Percentiles rank a stretch among this genome's conserved stretches.
These are phyloP conservation scores for Verticillium isaacii DNA, from an alignment of 2,329 filamentous ascomycete species.

Conservation along the genomic window DNA sequence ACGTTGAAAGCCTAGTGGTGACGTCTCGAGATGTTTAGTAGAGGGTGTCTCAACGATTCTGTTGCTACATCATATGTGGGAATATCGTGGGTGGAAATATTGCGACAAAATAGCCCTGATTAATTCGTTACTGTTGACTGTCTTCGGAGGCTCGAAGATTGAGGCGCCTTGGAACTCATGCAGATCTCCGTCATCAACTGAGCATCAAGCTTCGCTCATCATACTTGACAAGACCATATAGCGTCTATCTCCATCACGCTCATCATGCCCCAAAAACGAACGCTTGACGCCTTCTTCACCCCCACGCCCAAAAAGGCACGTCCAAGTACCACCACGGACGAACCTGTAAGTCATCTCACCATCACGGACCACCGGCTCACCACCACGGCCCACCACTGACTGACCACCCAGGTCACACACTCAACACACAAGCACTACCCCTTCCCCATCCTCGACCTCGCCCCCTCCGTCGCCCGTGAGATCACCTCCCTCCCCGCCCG, in stretches of 20 bases:
- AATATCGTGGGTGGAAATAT: too few relatives aligned
- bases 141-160: too few relatives aligned
- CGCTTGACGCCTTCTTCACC: constrained; percentile 65
- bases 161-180: too few relatives aligned
- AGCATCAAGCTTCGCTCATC: too few relatives aligned
- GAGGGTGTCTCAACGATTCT: too few relatives aligned
- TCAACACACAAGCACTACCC: constrained; percentile 44
- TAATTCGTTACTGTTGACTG: too few relatives aligned
- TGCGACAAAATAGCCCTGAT: too few relatives aligned
- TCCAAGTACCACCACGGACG: constrained; percentile 8
- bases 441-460: constrained; percentile 42
- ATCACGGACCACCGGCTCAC: background rate
- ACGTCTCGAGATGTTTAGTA: too few relatives aligned
- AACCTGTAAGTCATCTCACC: constrained; percentile 4
- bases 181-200: too few relatives aligned
- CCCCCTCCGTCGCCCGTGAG: constrained; percentile 29
- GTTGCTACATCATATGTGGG: too few relatives aligned
- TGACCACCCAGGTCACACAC: constrained; percentile 6
- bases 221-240: too few relatives aligned
- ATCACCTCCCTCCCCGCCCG: constrained; percentile 43
- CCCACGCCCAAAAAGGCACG: constrained; percentile 38
- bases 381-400: background rate
- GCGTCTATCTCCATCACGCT: background rate
- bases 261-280: constrained; percentile 47
- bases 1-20: too few relatives aligned